These are phyloP conservation scores for Endoconidiophora polonica DNA, from an alignment of 2,329 filamentous ascomycete species.

Conservation along the genomic window DNA sequence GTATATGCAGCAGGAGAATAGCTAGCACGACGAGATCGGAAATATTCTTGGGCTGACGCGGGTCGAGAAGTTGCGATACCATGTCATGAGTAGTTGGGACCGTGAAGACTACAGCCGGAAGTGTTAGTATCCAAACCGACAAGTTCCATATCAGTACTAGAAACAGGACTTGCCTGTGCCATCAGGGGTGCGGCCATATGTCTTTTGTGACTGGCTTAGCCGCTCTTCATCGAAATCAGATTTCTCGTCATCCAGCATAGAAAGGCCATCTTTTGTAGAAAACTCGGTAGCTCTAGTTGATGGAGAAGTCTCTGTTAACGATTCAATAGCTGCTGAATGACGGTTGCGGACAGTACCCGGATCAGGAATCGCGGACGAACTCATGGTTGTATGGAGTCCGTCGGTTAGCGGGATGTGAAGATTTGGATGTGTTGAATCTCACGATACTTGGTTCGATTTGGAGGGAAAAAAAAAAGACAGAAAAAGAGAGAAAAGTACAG, in stretches of 20 bases:
- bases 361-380: slow-evolving; percentile 9
- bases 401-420: background rate
- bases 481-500: background rate
- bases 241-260: background rate
- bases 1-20: slow-evolving; percentile 60
- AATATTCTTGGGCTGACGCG: slow-evolving; percentile 85
- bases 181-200: slow-evolving; percentile 78
- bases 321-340: background rate
- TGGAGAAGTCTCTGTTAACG: slow-evolving; percentile 3
- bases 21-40: slow-evolving; percentile 68
- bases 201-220: slow-evolving; percentile 33
- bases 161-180: slow-evolving; percentile 55
- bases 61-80: slow-evolving; percentile 92
- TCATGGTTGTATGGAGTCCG: slow-evolving; percentile 9
- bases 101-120: slow-evolving; percentile 54
- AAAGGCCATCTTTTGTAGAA: background rate
- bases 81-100: slow-evolving; percentile 96
- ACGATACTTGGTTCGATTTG: background rate
- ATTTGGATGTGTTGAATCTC: background rate
- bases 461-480: background rate
- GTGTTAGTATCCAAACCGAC: background rate
- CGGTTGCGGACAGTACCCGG: slow-evolving; percentile 7
- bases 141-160: background rate
- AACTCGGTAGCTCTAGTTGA: slow-evolving; percentile 3
- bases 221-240: background rate